These are phyloP conservation scores for Oryza australiensis DNA, from an alignment of 176 grass and related monocot genomes.

Conservation along the genomic window DNA sequence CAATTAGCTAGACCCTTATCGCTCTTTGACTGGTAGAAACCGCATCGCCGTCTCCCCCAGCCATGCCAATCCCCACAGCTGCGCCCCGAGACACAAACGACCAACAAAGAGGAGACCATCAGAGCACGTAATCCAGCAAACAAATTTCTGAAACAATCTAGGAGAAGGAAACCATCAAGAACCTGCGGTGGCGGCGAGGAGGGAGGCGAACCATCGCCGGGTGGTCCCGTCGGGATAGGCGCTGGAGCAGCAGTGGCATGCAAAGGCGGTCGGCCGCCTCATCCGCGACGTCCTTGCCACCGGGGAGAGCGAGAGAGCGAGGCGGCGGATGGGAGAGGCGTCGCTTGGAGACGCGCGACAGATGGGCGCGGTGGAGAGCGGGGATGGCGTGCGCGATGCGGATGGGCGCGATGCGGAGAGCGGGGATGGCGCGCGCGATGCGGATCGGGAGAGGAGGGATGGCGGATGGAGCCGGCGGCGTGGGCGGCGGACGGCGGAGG, in stretches of 20 bases:
- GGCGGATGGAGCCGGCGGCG: no score
- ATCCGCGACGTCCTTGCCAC: not conserved
- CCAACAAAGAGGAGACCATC: not conserved
- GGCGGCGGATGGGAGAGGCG: no score
- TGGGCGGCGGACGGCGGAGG: no score
- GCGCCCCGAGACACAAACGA: not conserved
- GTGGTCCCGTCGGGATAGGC: not conserved
- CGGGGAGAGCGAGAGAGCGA: not conserved
- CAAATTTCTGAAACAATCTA: not conserved
- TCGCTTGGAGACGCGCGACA: no score
- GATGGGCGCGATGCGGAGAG: no score
- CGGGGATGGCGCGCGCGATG: no score
- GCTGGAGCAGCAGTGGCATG: conserved; percentile 40
- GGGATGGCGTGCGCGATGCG: no score
- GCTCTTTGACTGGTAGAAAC: conserved; percentile 93
- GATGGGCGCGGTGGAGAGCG: no score
- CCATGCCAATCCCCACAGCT: conserved; percentile 39
- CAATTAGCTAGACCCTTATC: conserved; percentile 44
- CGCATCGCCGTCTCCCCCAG: conserved; percentile 50
- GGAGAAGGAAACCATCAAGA: not conserved
- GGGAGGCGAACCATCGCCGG: conserved; percentile 47
- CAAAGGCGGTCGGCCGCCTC: conserved; percentile 11
- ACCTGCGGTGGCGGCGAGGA: conserved; percentile 42
- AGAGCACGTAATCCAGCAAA: not conserved
- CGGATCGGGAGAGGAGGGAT: no score